Evolutionary conservation across 2,329 filamentous ascomycete species (phyloP).

Genomic region (Tolypocladium inflatum): DNA sequence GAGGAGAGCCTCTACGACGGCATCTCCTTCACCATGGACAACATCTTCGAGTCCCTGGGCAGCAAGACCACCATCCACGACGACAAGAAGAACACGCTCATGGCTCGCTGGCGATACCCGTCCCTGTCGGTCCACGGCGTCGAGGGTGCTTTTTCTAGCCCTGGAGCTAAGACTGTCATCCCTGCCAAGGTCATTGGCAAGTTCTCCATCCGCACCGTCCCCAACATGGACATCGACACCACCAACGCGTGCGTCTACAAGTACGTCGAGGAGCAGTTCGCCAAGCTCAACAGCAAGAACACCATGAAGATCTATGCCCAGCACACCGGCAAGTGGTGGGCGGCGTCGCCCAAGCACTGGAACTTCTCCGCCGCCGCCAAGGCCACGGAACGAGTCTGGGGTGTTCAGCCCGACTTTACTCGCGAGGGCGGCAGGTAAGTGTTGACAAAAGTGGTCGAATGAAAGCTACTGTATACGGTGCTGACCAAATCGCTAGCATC

Average conservation of each 20-base stretch:
- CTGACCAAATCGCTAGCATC: conserved; percentile 50
- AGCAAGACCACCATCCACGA: conserved; percentile 79
- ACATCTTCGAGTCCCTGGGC: conserved; percentile 83
- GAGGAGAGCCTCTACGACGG: conserved; percentile 80
- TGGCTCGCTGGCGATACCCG: conserved; percentile 93
- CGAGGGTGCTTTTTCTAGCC: conserved; percentile 87
- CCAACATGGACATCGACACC: conserved; percentile 88
- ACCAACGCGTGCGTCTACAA: conserved; percentile 81
- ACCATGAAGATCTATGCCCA: conserved; percentile 70
- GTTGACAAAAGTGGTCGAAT: background rate
- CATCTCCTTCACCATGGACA: conserved; percentile 95
- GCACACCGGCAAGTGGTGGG: conserved; percentile 98
- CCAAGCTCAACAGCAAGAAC: conserved; percentile 88
- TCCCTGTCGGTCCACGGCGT: conserved; percentile 91
- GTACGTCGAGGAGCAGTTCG: conserved; percentile 75
- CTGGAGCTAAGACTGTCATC: conserved; percentile 96
- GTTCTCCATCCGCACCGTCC: conserved; percentile 95
- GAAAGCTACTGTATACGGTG: background rate
- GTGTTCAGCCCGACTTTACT: conserved; percentile 87
- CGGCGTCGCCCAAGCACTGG: conserved; percentile 95
- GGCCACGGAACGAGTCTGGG: conserved; percentile 93
- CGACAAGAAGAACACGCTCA: conserved; percentile 85
- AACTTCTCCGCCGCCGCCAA: conserved; percentile 93
- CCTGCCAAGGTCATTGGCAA: conserved; percentile 96
- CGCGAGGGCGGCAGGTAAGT: conserved; percentile 81